phyloP scores from a whole-genome alignment of 495 filamentous ascomycete species.

The Aspergillus nidulans region DNA sequence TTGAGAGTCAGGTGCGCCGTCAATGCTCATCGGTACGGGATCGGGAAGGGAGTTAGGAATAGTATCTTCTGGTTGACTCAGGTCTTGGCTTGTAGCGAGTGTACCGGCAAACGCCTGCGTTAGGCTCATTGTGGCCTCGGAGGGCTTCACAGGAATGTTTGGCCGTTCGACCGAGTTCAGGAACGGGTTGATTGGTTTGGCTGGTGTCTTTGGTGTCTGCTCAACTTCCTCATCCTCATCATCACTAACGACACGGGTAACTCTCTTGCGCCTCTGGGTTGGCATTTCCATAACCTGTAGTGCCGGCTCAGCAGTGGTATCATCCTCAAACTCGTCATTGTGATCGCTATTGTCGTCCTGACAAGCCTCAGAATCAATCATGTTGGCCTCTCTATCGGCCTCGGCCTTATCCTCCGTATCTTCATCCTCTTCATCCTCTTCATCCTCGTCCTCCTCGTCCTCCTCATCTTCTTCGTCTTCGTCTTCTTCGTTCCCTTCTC shows the following conservation, averaged over 20 bases:
- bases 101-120: conserved; percentile 94
- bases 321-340: conserved; percentile 28
- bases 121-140: conserved; percentile 62
- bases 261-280: conserved; percentile 33
- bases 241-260: conserved; percentile 42
- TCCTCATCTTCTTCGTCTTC: conserved; percentile 46
- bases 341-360: conserved; percentile 54
- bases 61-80: conserved; percentile 30
- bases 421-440: conserved; percentile 52
- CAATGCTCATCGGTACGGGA: conserved; percentile 42
- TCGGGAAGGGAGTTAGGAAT: conserved; percentile 49
- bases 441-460: conserved; percentile 48
- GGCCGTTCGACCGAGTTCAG: conserved; percentile 34
- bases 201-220: conserved; percentile 30
- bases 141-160: conserved; percentile 52
- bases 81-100: conserved; percentile 59
- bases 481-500: conserved; percentile 52
- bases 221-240: conserved; percentile 55
- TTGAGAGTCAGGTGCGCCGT: conserved; percentile 46
- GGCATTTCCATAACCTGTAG: conserved; percentile 25
- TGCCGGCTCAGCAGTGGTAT: conserved; percentile 27
- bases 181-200: conserved; percentile 24
- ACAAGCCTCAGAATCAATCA: conserved; percentile 39
- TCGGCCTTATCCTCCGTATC: conserved; percentile 25
- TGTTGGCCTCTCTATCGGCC: conserved; percentile 53